Base-by-base conservation (phyloP, 768 basidiomycete genomes). In the Suillus bovinus region DNA sequence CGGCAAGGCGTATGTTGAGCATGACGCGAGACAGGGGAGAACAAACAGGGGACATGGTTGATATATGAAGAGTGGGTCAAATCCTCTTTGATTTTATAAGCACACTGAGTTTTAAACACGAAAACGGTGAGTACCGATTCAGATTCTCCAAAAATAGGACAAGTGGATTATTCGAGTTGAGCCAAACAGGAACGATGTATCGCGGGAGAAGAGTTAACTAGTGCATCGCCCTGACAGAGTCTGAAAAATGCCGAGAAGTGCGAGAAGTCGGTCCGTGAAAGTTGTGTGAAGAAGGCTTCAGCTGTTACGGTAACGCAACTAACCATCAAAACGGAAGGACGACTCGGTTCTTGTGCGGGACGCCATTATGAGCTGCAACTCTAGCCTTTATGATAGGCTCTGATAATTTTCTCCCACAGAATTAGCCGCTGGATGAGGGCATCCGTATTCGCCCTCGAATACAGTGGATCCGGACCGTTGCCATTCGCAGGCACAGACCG, bases 351-450 rank as follows among this genome's bases (percentile, higher is more conserved):
- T 55, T 36, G 20, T 27, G 16, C 36, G 16, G 27, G 9, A 5
- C 16, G 34, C 34, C 34, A 36, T 54, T 31, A 14, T 3, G 13
- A 7, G 11, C n/a, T 14, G 14, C 4, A 9, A 33, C 13, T 8
- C 53, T 55, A 55, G n/a, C 53, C 9, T 3, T 61, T 59, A 31
- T 58, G 29, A n/a, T 33, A 24, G 14, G 69, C 60, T n/a, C 73
- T 65, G 16, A 76, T 64, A 16, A 62, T 58, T 17, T 64, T 66
- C 44, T 74, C 74, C 73, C 73, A 76, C 14, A 76, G 58, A 27
- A 63, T 64, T 39, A 74, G 67, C 22, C 74, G 71, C 24, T 70
- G 50, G 16, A 63, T 16, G n/a, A 76, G 65, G 3, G 71, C 62
- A 33, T 63, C 54, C 2, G 41, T 29, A 17, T 76, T 76, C 17